These are phyloP conservation scores for Neurospora sp. DNA, from an alignment of 2,329 filamentous ascomycete genomes.

Conservation along the genomic window DNA sequence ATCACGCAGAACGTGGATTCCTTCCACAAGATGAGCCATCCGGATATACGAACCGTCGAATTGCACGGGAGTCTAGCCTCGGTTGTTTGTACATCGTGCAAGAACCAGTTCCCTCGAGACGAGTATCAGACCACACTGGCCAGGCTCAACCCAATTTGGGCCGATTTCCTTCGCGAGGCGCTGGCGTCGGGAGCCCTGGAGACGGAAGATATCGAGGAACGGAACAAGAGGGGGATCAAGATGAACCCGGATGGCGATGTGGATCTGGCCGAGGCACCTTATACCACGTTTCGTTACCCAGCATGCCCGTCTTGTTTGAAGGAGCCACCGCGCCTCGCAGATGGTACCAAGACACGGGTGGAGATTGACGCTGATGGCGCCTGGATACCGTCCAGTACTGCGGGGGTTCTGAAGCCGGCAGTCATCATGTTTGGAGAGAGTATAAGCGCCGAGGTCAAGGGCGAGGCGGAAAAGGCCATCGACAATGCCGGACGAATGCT, in stretches of 20 bases:
- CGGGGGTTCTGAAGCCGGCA: constrained; percentile 81
- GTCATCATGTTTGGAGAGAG: constrained; percentile 97
- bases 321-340: constrained; percentile 45
- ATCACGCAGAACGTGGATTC: constrained; percentile 98
- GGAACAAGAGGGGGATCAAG: constrained; percentile 59
- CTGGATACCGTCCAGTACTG: constrained; percentile 55
- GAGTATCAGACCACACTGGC: constrained; percentile 69
- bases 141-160: constrained; percentile 78
- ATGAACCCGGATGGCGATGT: constrained; percentile 94
- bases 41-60: constrained; percentile 65
- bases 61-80: constrained; percentile 84
- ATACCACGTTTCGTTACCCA: constrained; percentile 84
- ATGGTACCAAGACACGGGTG: constrained; percentile 48
- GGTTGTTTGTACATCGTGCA: constrained; percentile 72
- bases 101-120: constrained; percentile 58
- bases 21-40: constrained; percentile 74
- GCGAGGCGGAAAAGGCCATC: constrained; percentile 67
- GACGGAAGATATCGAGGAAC: constrained; percentile 65
- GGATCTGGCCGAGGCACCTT: constrained; percentile 77
- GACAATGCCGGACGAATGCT: constrained; percentile 67
- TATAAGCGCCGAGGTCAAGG: constrained; percentile 60
- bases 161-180: constrained; percentile 62
- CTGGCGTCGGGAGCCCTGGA: constrained; percentile 65
- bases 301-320: constrained; percentile 73
- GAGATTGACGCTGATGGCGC: constrained; percentile 73